Conservation (phyloP, 2,329 filamentous ascomycete species). For the Diaporthe australafricana region DNA sequence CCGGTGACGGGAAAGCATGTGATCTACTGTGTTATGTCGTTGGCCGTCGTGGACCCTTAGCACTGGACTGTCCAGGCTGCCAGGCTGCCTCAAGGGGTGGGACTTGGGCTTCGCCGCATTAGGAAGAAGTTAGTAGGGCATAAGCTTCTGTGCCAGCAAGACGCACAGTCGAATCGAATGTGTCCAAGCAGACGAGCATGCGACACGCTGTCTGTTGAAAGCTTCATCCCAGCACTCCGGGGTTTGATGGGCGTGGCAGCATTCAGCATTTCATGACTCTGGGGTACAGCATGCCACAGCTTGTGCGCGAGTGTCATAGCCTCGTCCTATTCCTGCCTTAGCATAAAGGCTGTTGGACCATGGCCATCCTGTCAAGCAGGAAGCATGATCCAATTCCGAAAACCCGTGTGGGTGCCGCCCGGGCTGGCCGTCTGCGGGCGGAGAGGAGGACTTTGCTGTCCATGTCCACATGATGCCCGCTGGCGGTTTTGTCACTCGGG, state of each 20-base stretch:
- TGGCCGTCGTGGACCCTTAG: too few relatives aligned
- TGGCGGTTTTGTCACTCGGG: too few relatives aligned
- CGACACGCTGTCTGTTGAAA: neutral
- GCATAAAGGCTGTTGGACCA: neutral
- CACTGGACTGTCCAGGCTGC: too few relatives aligned
- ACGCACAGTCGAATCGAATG: neutral
- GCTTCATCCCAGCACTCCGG: constrained; percentile 9
- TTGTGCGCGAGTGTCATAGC: neutral
- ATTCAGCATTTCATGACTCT: constrained; percentile 8
- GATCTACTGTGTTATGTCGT: neutral
- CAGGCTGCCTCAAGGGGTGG: too few relatives aligned
- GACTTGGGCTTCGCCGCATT: too few relatives aligned
- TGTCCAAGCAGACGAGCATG: neutral
- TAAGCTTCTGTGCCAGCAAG: neutral
- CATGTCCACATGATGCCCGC: too few relatives aligned
- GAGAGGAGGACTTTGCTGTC: neutral
- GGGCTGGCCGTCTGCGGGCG: neutral
- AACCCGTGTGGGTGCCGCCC: neutral
- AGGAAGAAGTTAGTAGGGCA: neutral
- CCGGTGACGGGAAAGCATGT: constrained; percentile 22
- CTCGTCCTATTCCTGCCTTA: neutral
- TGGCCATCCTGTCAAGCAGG: neutral
- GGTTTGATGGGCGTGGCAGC: neutral
- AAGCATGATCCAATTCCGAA: neutral
- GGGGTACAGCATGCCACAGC: neutral